These are phyloP conservation scores for Aspergillus transmontanensis DNA, from an alignment of 2,329 filamentous ascomycete genomes.

Conservation along the genomic window DNA sequence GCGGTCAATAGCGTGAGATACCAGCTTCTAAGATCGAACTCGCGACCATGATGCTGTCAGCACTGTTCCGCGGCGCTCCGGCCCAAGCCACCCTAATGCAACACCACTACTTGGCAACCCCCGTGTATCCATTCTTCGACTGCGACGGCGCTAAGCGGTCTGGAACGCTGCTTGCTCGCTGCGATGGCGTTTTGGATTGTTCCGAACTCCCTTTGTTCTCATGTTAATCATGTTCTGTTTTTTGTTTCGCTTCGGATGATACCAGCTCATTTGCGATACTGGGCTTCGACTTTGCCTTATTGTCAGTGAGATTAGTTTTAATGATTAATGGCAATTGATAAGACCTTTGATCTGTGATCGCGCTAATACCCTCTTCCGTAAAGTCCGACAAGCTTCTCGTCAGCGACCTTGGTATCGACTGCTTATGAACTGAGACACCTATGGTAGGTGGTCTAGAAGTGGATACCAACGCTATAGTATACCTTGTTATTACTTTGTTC, in stretches of 20 bases:
- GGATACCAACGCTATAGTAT: background rate
- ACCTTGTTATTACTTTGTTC: background rate
- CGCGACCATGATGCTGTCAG: slow-evolving; percentile 21
- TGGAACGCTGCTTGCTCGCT: slow-evolving; percentile 15
- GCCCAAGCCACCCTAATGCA: slow-evolving; percentile 29
- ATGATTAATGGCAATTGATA: slow-evolving; percentile 35
- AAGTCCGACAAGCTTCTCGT: background rate
- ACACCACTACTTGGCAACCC: slow-evolving; percentile 28
- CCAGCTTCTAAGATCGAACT: slow-evolving; percentile 10
- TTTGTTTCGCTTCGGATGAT: slow-evolving; percentile 37
- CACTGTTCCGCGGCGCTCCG: slow-evolving; percentile 34
- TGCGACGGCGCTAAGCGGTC: slow-evolving; percentile 16
- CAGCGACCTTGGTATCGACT: background rate
- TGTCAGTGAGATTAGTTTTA: slow-evolving; percentile 30
- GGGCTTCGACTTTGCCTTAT: slow-evolving; percentile 29
- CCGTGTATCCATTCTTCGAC: slow-evolving; percentile 18
- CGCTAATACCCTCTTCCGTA: background rate
- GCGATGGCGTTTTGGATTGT: slow-evolving; percentile 18
- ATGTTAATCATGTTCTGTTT: slow-evolving; percentile 21
- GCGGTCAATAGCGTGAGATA: slow-evolving; percentile 10
- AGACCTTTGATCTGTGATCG: slow-evolving; percentile 20
- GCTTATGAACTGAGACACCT: background rate
- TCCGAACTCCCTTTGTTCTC: slow-evolving; percentile 17
- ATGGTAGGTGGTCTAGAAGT: background rate
- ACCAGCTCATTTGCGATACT: slow-evolving; percentile 40